phyloP scores from a whole-genome alignment of 306 rosid genomes.

The Rosa rugosa region DNA sequence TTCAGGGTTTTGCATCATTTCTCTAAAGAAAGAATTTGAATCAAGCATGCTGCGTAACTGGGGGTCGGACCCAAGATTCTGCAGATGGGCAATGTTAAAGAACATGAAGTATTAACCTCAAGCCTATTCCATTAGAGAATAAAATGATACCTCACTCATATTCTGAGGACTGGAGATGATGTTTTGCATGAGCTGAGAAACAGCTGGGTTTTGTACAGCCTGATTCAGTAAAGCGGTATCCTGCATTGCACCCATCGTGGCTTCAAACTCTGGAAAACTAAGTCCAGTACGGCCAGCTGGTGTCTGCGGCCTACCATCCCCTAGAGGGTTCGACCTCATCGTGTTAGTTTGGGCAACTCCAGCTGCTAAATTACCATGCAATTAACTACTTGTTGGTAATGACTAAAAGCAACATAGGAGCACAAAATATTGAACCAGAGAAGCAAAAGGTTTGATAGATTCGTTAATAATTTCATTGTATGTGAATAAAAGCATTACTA shows the following conservation, averaged over 20 bases:
- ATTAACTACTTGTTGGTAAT: constrained; percentile 14
- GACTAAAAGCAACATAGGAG: neutral
- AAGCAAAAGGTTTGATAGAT: neutral
- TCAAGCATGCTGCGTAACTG: constrained; percentile 70
- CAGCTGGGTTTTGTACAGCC: constrained; percentile 79
- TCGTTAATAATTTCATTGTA: neutral
- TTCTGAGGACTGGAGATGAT: constrained; percentile 74
- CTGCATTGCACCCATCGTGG: constrained; percentile 57
- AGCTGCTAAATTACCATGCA: constrained; percentile 37
- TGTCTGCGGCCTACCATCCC: constrained; percentile 55
- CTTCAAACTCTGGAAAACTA: constrained; percentile 65
- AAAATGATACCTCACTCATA: constrained; percentile 64
- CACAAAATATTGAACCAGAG: neutral
- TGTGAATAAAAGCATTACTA: neutral
- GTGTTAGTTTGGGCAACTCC: constrained; percentile 58
- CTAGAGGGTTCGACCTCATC: constrained; percentile 47
- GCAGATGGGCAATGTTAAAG: constrained; percentile 25
- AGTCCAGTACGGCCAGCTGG: constrained; percentile 61
- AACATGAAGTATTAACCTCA: constrained; percentile 19
- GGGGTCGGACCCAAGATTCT: constrained; percentile 65
- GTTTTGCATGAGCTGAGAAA: constrained; percentile 87
- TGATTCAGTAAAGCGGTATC: constrained; percentile 62
- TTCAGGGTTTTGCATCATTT: constrained; percentile 83
- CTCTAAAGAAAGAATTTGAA: constrained; percentile 71
- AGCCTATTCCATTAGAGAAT: constrained; percentile 15